A percentile compares a stretch with the other conserved stretches of the same genome.
phyloP scores from a whole-genome alignment of 192 early-diverging fungal species.

The Linnemannia zychae region DNA sequence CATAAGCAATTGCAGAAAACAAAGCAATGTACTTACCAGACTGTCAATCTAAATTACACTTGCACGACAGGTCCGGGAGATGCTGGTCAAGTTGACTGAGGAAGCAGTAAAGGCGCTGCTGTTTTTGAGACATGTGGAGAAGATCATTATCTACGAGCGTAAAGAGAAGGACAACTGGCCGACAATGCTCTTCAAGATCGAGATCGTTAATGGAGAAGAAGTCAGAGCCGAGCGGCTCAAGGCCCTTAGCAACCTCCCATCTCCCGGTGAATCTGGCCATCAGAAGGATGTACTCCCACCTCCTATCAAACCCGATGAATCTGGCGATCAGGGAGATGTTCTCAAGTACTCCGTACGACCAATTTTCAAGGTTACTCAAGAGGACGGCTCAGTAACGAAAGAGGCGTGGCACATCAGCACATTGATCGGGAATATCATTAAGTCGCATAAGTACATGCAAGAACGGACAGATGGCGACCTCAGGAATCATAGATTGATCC shows the following conservation, averaged over 20 bases:
- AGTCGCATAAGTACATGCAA: slow-evolving; percentile 11
- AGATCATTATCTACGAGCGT: slow-evolving; percentile 48
- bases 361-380: slow-evolving; percentile 22
- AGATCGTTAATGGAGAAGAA: slow-evolving; percentile 35
- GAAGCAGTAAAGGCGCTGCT: slow-evolving; percentile 48
- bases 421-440: slow-evolving; percentile 23
- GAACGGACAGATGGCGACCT: slow-evolving; percentile 13
- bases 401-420: slow-evolving; percentile 34
- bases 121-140: slow-evolving; percentile 52
- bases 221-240: slow-evolving; percentile 12
- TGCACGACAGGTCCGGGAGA: slow-evolving; percentile 13
- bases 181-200: slow-evolving; percentile 26
- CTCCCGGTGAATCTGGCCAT: background rate
- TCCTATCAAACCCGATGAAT: background rate
- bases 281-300: background rate
- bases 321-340: background rate
- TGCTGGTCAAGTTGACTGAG: slow-evolving; percentile 34
- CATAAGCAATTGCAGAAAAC: background rate
- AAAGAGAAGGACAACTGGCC: slow-evolving; percentile 1
- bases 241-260: slow-evolving; percentile 11
- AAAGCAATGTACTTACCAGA: background rate
- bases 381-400: slow-evolving; percentile 1
- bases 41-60: background rate
- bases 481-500: slow-evolving; percentile 40
- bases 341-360: slow-evolving; percentile 27